phyloP scores from a whole-genome alignment of 2,329 filamentous ascomycete genomes.

The Didymella keratinophila region DNA sequence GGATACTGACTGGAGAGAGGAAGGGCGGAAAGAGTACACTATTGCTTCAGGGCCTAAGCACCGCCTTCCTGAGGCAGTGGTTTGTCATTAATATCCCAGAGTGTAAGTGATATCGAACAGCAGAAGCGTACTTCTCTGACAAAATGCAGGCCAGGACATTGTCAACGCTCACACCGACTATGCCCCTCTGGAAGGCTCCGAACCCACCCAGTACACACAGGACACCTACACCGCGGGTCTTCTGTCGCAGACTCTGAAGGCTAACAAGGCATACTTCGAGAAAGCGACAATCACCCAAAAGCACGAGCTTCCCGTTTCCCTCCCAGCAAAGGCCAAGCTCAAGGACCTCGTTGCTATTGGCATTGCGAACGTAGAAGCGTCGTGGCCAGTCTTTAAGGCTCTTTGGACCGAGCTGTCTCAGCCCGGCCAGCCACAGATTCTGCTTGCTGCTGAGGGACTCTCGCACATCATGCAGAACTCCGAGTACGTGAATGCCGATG shows the following conservation, averaged over 20 bases:
- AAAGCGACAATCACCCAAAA: conserved; percentile 59
- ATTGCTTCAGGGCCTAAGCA: conserved; percentile 81
- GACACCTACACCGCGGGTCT: conserved; percentile 78
- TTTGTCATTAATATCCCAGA: conserved; percentile 90
- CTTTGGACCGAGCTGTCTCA: conserved; percentile 80
- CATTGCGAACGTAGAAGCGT: conserved; percentile 75
- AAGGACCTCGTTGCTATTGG: conserved; percentile 72
- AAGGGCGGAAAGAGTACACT: conserved; percentile 87
- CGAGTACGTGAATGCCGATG: conserved; percentile 75
- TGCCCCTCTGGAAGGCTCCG: conserved; percentile 67
- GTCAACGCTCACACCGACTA: conserved; percentile 84
- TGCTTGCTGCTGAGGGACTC: conserved; percentile 81
- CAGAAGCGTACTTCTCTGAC: conserved; percentile 23
- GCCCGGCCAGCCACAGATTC: conserved; percentile 66
- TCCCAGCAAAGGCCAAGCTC: conserved; percentile 68
- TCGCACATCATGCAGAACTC: conserved; percentile 81
- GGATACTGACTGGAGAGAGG: conserved; percentile 76
- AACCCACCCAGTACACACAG: conserved; percentile 72
- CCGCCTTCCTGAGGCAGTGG: conserved; percentile 84
- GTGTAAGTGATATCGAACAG: conserved; percentile 62
- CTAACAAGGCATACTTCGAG: conserved; percentile 73
- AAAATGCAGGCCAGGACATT: conserved; percentile 75
- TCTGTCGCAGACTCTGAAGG: conserved; percentile 73
- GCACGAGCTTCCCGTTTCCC: conserved; percentile 66
- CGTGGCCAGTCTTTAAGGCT: conserved; percentile 81